Evolutionary conservation across 108 stramenopile species (phyloP).

Genomic region (Cyclotella choctawhatcheeana): DNA sequence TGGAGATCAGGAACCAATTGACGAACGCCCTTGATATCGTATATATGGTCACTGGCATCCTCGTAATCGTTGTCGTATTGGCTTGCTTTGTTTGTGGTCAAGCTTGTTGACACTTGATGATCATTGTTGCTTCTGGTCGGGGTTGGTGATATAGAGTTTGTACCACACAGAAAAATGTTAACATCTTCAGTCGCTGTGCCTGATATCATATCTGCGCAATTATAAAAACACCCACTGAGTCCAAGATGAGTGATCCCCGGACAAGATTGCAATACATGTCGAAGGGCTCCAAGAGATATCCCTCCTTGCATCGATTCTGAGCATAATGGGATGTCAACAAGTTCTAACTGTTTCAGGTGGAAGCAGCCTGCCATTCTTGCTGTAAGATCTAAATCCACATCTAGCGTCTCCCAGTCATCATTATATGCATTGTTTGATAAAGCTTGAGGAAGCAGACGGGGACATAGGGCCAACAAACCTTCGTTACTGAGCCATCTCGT

Average conservation of each 20-base stretch:
- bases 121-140: neutral
- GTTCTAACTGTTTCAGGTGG: constrained; percentile 38
- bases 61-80: no score
- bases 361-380: constrained; percentile 37
- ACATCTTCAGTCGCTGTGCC: constrained; percentile 21
- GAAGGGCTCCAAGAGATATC: constrained; percentile 30
- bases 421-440: neutral
- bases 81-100: no score
- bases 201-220: constrained; percentile 21
- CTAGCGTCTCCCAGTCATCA: constrained; percentile 46
- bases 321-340: constrained; percentile 37
- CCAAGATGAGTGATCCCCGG: constrained; percentile 43
- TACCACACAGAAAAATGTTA: constrained; percentile 29
- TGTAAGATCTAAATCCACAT: constrained; percentile 26
- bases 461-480: constrained; percentile 38
- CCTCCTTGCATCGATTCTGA: constrained; percentile 15
- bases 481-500: constrained; percentile 27
- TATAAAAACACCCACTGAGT: constrained; percentile 38
- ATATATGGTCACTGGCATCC: neutral
- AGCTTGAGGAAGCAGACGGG: constrained; percentile 18
- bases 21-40: constrained; percentile 13
- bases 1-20: constrained; percentile 31
- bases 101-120: neutral
- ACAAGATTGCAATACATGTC: constrained; percentile 31
- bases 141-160: neutral